phyloP scores from a whole-genome alignment of 2,329 filamentous ascomycete species.

The Davidsoniella neocaledoniae region DNA sequence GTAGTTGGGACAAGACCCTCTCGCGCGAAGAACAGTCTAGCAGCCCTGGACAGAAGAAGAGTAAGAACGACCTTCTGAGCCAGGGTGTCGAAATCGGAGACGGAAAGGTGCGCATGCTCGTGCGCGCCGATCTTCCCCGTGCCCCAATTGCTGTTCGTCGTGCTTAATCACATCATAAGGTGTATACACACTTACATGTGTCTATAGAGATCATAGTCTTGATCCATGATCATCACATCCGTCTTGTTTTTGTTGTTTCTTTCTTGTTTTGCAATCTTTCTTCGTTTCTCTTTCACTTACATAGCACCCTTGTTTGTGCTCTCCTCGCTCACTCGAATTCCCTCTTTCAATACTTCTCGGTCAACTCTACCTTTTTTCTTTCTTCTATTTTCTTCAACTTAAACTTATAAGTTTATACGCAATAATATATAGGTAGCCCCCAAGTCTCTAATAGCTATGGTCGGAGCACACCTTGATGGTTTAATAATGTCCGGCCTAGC shows the following conservation, averaged over 20 bases:
- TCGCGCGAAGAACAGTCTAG: constrained; percentile 25
- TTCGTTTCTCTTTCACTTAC: constrained; percentile 1
- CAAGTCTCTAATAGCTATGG: neutral
- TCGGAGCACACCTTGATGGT: neutral
- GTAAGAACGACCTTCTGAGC: constrained; percentile 39
- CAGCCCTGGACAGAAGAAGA: constrained; percentile 11
- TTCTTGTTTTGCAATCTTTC: neutral
- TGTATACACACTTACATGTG: neutral
- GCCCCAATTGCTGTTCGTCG: neutral
- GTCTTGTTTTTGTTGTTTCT: neutral
- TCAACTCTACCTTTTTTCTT: neutral
- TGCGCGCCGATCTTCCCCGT: constrained; percentile 25
- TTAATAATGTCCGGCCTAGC: constrained; percentile 1
- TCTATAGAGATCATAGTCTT: neutral
- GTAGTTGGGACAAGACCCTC: constrained; percentile 49
- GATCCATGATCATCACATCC: neutral
- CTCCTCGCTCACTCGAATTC: neutral
- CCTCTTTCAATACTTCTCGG: neutral
- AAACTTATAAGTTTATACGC: constrained; percentile 7
- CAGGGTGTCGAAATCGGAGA: constrained; percentile 53
- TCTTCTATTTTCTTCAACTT: neutral
- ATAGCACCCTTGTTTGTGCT: constrained; percentile 9
- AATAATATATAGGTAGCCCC: neutral
- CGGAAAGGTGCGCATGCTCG: constrained; percentile 47
- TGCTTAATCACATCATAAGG: constrained; percentile 2